Evolutionary conservation across 176 grass and related monocot species (phyloP).

Genomic region (Ensete glaucum): DNA sequence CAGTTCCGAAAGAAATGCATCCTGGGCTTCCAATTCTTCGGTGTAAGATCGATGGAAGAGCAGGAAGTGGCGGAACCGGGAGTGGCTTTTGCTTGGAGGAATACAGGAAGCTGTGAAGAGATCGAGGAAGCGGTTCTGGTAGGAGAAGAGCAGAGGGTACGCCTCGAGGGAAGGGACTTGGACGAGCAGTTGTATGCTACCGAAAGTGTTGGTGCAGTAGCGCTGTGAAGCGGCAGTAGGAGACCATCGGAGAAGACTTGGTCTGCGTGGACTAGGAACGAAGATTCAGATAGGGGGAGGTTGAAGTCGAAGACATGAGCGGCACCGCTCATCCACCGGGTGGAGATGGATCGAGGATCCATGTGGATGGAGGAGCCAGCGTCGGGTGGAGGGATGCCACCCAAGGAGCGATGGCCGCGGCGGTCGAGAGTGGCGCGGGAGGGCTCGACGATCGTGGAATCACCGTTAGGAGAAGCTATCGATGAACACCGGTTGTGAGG

Average conservation of each 20-base stretch:
- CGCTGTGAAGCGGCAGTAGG: background rate
- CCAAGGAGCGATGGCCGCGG: background rate
- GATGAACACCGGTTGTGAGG: background rate
- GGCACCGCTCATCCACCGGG: background rate
- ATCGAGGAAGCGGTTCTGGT: background rate
- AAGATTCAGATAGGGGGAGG: background rate
- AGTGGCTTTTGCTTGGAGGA: background rate
- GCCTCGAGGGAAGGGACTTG: background rate
- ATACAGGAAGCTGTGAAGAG: background rate
- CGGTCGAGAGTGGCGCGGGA: background rate
- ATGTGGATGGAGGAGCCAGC: background rate
- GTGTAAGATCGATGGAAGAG: background rate
- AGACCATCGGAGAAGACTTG: constrained; percentile 8
- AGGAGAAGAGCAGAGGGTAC: no score
- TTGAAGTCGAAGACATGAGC: background rate
- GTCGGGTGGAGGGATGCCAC: no score
- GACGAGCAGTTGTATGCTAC: background rate
- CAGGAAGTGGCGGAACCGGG: background rate
- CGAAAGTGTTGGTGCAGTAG: background rate
- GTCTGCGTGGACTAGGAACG: background rate
- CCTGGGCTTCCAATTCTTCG: background rate
- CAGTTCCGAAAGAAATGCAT: background rate
- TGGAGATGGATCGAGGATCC: background rate
- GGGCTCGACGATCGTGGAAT: background rate
- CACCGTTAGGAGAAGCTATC: background rate